Evolutionary conservation across 2,329 filamentous ascomycete genomes (phyloP), one percentile per base, ranked within the genome.

Genomic region (Aspergillus niger): DNA sequence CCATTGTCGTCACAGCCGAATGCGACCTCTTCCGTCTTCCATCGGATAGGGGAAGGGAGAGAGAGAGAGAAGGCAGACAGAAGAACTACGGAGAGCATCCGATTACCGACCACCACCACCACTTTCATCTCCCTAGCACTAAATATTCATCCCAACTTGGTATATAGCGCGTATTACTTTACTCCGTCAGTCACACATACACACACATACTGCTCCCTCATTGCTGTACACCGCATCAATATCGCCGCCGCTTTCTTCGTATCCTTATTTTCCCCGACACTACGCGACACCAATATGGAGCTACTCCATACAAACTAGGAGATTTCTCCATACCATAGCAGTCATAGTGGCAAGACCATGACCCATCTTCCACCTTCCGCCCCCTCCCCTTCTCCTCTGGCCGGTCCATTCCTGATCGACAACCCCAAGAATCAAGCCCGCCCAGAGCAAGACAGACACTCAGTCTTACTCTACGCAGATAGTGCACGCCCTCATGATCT

Each of bases 391-490:
- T 44, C 41, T 22, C 39, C 39, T n/a, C 22, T 44, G 20, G 41
- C 41, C 17, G 17, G 26, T n/a, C 28, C 47, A 50, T 17, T 50
- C 47, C 47, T 50, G 47, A 50, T 50, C 47, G 47, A 50, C 47
- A 50, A 44, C 47, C 47, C 47, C 47, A 50, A 50, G 47, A 50
- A 50, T 50, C 26, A 32, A 50, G 5, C 28, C 47, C 5, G 22
- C 44, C 28, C 26, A 15, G 15, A n/a, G 28, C 28, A 30, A 30
- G 28, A 30, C 28, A 36, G 32, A 36, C 32, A 36, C 4, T 36
- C 32, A 36, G 32, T 15, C 32, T 28, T 50, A 50, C 47, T 50
- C 26, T 28, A 50, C 47, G 24, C 47, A 50, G 47, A 28, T 28
- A 50, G 47, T 30, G 47, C 47, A 28, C 47, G 26, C 44, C 13